A percentile compares a stretch with the other conserved stretches of the same genome.
These are phyloP conservation scores for Ocimum tenuiflorum DNA, from an alignment of 257 asterid species.

Conservation along the genomic window DNA sequence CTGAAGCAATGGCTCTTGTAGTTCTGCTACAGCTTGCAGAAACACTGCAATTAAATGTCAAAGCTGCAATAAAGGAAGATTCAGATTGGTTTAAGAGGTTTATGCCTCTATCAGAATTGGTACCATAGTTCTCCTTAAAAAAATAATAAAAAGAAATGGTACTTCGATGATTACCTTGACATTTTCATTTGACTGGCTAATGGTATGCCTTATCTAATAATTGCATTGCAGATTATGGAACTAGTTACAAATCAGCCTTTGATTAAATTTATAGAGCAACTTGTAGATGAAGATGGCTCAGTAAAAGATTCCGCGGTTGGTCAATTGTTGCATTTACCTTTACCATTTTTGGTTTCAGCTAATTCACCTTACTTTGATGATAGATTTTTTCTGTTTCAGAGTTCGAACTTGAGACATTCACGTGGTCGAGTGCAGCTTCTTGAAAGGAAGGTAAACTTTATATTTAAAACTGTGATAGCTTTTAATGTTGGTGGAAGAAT, in stretches of 20 bases:
- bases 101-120: constrained; percentile 86
- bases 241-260: constrained; percentile 46
- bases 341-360: constrained; percentile 6
- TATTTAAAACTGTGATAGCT: not conserved
- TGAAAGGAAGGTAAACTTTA: constrained; percentile 66
- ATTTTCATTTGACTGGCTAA: constrained; percentile 6
- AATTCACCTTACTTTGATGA: constrained; percentile 12
- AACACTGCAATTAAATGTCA: constrained; percentile 58
- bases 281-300: constrained; percentile 87
- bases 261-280: constrained; percentile 56
- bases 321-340: constrained; percentile 13
- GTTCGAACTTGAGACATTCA: constrained; percentile 65
- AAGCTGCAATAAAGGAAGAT: constrained; percentile 76
- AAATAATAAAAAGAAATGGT: no score
- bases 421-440: constrained; percentile 67
- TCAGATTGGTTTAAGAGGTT: constrained; percentile 59
- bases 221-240: constrained; percentile 65
- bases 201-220: constrained; percentile 9
- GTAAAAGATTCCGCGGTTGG: constrained; percentile 96
- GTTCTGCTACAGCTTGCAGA: constrained; percentile 55
- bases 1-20: constrained; percentile 67
- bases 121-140: constrained; percentile 11
- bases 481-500: not conserved
- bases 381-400: constrained; percentile 42
- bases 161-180: not conserved